Percentiles rank a stretch among this genome's conserved stretches.
These are phyloP conservation scores for Leccinum rimulosum DNA, from an alignment of 768 basidiomycete species.

Conservation along the genomic window DNA sequence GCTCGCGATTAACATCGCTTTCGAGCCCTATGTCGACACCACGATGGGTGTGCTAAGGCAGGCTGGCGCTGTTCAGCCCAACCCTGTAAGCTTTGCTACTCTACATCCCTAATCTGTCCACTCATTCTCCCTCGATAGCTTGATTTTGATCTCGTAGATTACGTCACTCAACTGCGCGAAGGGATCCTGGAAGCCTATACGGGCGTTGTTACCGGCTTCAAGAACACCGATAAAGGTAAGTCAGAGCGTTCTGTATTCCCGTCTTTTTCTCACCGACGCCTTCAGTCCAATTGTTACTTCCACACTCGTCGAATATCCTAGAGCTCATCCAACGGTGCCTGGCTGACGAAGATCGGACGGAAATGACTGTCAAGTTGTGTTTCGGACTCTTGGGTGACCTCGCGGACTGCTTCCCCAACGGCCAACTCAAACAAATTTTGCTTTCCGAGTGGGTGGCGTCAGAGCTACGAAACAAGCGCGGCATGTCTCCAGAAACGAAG, in stretches of 20 bases:
- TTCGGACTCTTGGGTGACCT: conserved; percentile 92
- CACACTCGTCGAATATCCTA: conserved; percentile 71
- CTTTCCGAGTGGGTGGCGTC: conserved; percentile 76
- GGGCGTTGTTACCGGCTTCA: conserved; percentile 88
- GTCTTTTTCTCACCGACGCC: background rate
- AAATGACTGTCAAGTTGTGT: conserved; percentile 67
- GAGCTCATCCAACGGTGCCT: conserved; percentile 78
- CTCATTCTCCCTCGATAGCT: conserved; percentile 42
- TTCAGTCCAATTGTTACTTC: conserved; percentile 43
- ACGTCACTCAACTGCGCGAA: conserved; percentile 85
- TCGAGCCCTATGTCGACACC: conserved; percentile 86
- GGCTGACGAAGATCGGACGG: conserved; percentile 80
- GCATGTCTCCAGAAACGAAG: conserved; percentile 76
- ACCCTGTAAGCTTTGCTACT: conserved; percentile 57
- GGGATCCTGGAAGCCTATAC: conserved; percentile 97
- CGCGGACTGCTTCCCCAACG: conserved; percentile 80
- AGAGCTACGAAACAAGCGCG: conserved; percentile 70
- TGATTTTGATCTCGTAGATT: conserved; percentile 90
- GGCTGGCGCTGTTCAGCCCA: conserved; percentile 84
- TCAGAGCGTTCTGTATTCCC: background rate
- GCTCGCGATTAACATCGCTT: conserved; percentile 80
- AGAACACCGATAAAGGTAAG: conserved; percentile 75
- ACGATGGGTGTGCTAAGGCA: conserved; percentile 90
- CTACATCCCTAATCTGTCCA: background rate
- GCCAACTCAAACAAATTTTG: conserved; percentile 77